Evolutionary conservation across 805 yeast species (phyloP).

Genomic region (Cyberlindnera amylophila): DNA sequence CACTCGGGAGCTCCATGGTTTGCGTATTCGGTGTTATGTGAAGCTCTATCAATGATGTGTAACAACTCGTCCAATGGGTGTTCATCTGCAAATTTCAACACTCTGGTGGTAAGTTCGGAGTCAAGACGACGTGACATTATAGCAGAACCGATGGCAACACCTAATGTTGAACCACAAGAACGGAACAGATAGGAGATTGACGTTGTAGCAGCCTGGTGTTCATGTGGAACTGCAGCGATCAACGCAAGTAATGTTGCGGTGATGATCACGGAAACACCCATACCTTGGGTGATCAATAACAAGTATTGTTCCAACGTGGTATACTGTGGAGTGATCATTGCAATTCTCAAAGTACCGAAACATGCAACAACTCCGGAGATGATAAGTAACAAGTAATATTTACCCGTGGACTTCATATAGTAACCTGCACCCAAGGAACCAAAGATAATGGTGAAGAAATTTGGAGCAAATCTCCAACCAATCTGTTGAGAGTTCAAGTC

Average conservation of each 20-base stretch:
- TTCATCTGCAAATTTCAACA: constrained; percentile 30
- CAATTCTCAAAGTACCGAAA: constrained; percentile 41
- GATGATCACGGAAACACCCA: constrained; percentile 54
- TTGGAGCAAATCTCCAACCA: constrained; percentile 59
- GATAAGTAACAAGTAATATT: constrained; percentile 46
- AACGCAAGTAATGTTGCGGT: constrained; percentile 64
- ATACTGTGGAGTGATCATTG: constrained; percentile 31
- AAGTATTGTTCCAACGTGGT: constrained; percentile 40
- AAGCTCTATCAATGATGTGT: constrained; percentile 47
- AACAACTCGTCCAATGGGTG: constrained; percentile 37
- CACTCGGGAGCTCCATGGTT: constrained; percentile 48
- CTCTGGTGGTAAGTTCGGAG: constrained; percentile 26
- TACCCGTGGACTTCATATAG: constrained; percentile 63
- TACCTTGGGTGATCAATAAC: constrained; percentile 45
- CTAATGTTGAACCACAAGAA: constrained; percentile 63
- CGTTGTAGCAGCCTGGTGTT: constrained; percentile 64
- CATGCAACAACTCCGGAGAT: constrained; percentile 39
- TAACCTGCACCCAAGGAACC: constrained; percentile 63
- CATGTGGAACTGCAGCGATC: constrained; percentile 68
- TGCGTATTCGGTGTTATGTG: constrained; percentile 53
- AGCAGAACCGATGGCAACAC: constrained; percentile 61
- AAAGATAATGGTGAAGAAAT: constrained; percentile 52
- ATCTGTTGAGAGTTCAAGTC: constrained; percentile 50
- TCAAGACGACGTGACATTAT: constrained; percentile 49
- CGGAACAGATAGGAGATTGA: constrained; percentile 65